These are phyloP conservation scores for Claviceps pusilla DNA, from an alignment of 2,329 filamentous ascomycete genomes.

Conservation along the genomic window DNA sequence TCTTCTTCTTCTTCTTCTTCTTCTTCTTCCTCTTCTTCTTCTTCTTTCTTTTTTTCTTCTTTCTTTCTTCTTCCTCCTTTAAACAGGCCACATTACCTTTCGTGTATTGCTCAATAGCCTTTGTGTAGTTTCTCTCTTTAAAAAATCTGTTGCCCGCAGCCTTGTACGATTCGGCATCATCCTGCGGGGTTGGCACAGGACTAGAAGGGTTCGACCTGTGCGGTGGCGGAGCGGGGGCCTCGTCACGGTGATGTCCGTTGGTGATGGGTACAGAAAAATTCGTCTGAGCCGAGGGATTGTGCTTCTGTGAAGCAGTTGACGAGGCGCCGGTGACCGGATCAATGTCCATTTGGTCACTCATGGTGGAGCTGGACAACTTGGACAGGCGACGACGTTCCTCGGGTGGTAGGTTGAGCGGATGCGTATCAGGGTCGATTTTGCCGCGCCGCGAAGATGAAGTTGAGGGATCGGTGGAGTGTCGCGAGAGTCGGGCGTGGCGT, in stretches of 20 bases:
- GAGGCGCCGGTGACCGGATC: slow-evolving; percentile 42
- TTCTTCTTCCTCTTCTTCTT: too few relatives aligned
- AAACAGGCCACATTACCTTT: slow-evolving; percentile 49
- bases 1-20: too few relatives aligned
- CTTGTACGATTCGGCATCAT: slow-evolving; percentile 87
- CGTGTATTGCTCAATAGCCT: slow-evolving; percentile 83
- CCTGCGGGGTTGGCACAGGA: slow-evolving; percentile 37
- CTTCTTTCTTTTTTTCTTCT: not conserved
- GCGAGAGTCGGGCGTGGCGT: slow-evolving; percentile 29
- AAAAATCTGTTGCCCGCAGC: slow-evolving; percentile 89
- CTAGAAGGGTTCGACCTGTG: slow-evolving; percentile 51
- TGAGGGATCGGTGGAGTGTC: slow-evolving; percentile 34
- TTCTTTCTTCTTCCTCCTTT: not conserved
- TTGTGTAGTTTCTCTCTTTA: slow-evolving; percentile 79
- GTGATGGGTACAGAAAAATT: slow-evolving; percentile 40
- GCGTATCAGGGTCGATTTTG: slow-evolving; percentile 53
- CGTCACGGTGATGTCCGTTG: slow-evolving; percentile 27
- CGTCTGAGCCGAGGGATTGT: slow-evolving; percentile 24
- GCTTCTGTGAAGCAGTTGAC: slow-evolving; percentile 31
- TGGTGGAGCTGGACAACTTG: slow-evolving; percentile 42
- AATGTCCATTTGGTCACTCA: slow-evolving; percentile 60
- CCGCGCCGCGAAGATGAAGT: slow-evolving; percentile 32
- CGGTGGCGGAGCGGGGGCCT: slow-evolving; percentile 52
- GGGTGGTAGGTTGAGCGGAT: slow-evolving; percentile 80
- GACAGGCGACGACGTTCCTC: slow-evolving; percentile 72